Evolutionary conservation across 192 early-diverging fungal genomes (phyloP).

Genomic region (Chytriomyces sp.): DNA sequence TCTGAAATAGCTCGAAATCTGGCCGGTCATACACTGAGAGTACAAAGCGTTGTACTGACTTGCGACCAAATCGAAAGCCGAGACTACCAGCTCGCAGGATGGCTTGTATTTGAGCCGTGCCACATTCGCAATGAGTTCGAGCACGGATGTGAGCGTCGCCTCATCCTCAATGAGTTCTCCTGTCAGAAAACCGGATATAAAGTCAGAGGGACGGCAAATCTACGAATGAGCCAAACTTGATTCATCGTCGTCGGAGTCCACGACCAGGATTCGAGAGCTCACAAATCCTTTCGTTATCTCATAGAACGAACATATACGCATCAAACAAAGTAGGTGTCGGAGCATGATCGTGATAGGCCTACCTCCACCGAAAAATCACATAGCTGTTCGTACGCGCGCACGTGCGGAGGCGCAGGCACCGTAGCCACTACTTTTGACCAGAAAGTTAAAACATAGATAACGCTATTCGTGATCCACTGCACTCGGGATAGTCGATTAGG

Average conservation of each 20-base stretch:
- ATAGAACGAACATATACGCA: constrained; percentile 25
- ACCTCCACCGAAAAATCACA: constrained; percentile 28
- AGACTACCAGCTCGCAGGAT: constrained; percentile 52
- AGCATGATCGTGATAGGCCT: background rate
- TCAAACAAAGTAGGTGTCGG: no score
- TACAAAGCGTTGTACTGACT: constrained; percentile 55
- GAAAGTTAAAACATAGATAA: constrained; percentile 77
- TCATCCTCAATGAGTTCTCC: constrained; percentile 65
- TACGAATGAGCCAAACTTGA: constrained; percentile 31
- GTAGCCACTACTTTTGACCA: constrained; percentile 79
- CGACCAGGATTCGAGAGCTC: constrained; percentile 55
- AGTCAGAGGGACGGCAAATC: background rate
- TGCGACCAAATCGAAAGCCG: constrained; percentile 61
- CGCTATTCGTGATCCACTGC: constrained; percentile 58
- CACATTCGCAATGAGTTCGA: constrained; percentile 71
- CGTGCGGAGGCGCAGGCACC: constrained; percentile 24
- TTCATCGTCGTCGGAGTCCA: constrained; percentile 52
- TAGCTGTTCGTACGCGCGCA: constrained; percentile 27
- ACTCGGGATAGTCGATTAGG: background rate
- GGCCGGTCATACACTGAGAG: background rate
- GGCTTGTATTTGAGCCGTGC: constrained; percentile 69
- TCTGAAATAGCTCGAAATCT: background rate
- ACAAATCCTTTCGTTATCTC: constrained; percentile 55
- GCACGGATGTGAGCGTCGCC: constrained; percentile 64
- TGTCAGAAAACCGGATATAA: constrained; percentile 22